These are phyloP conservation scores for Grifola frondosa DNA, from an alignment of 1,284 basidiomycete genomes.

Conservation along the genomic window DNA sequence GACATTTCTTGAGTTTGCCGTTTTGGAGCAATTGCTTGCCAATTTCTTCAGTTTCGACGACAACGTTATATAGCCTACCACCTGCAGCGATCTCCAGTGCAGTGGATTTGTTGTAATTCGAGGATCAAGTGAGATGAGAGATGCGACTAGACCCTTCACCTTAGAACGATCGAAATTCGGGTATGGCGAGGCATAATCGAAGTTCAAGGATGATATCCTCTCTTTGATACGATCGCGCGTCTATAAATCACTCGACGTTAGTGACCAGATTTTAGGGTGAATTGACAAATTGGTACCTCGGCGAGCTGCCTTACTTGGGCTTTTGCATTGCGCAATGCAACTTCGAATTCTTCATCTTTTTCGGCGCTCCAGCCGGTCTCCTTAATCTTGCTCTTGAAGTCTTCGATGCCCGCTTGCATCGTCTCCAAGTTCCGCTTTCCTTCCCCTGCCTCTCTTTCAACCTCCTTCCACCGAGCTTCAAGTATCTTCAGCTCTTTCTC, in stretches of 20 bases:
- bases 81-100: constrained; percentile 95
- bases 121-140: constrained; percentile 73
- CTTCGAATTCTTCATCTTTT: constrained; percentile 69
- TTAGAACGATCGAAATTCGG: constrained; percentile 83
- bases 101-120: constrained; percentile 78
- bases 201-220: constrained; percentile 74
- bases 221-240: constrained; percentile 73
- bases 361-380: constrained; percentile 80
- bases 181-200: constrained; percentile 79
- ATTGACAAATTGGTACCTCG: constrained; percentile 64
- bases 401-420: constrained; percentile 63
- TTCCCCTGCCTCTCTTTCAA: constrained; percentile 81
- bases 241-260: constrained; percentile 44
- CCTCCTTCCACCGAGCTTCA: constrained; percentile 80
- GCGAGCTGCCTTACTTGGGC: constrained; percentile 57
- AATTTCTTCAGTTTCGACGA: constrained; percentile 88
- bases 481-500: constrained; percentile 82
- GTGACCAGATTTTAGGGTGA: background rate
- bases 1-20: constrained; percentile 82
- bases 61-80: constrained; percentile 90
- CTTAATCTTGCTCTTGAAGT: constrained; percentile 52
- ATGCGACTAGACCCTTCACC: constrained; percentile 94
- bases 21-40: constrained; percentile 85
- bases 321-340: constrained; percentile 56
- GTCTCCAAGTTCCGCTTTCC: constrained; percentile 69